Evolutionary conservation across 2,329 filamentous ascomycete genomes (phyloP), one percentile per base, ranked within the genome.

Genomic region (Colletotrichum orchidophilum): DNA sequence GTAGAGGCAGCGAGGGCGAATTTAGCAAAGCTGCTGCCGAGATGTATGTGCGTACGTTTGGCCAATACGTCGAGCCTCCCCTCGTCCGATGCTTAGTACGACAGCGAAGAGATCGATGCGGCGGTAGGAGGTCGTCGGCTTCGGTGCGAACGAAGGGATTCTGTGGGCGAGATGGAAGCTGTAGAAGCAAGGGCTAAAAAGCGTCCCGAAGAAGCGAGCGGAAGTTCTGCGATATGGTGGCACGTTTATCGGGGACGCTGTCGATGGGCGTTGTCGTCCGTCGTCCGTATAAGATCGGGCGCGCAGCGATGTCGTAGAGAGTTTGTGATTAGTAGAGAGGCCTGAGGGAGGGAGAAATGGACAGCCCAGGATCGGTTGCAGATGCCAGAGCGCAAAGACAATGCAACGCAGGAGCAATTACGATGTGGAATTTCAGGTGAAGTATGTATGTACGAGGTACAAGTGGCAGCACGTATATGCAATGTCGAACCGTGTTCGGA

Each of bases 401-500:
- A 24, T 63, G 60, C 50, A 63, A 27, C n/a, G 57, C 58, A 57
- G 42, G 53, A 35, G 53, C 59, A 31, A 68, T 63, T 71, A 59
- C 53, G 33, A 71, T 59, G 46, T 63, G 42, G 27, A 21, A 29
- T 49, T 65, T 53, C 13, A 46, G 60, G 60, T 53, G 29, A 63
- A 42, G 49, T 69, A 50, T 64, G 46, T 61, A 66, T 46, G 46
- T 66, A 61, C 55, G 33, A 62, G 64, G 57, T 61, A 61, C 57
- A 66, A 55, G 31, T 49, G 8, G n/a, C 21, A 63, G 58, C 27
- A 33, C 42, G 52, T 68, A 63, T 68, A 63, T 63, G 69, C 69
- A 71, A 71, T 68, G 64, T 63, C 3, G 26, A 59, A 58, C 64
- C 64, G 68, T 71, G 58, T 68, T 68, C 64, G 68, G 68, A 71